Conservation (phyloP, 2,329 filamentous ascomycete genomes). For the Ophiostoma ips region DNA sequence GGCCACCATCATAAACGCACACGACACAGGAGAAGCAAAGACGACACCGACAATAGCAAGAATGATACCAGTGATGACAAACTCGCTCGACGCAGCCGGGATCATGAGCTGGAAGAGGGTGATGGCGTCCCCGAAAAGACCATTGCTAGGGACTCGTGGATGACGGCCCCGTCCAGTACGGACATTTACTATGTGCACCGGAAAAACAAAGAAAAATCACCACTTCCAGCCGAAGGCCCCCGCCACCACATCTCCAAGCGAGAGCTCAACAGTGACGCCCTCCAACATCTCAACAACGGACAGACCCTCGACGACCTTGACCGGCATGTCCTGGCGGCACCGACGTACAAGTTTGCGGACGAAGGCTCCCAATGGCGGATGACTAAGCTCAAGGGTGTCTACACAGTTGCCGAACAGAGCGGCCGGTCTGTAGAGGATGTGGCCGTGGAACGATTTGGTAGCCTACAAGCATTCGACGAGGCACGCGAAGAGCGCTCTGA, state of each 20-base stretch:
- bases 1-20: conserved; percentile 52
- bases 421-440: conserved; percentile 66
- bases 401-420: conserved; percentile 61
- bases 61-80: too few relatives aligned
- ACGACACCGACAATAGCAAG: conserved; percentile 27
- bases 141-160: conserved; percentile 74
- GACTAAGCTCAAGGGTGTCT: conserved; percentile 82
- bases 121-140: conserved; percentile 10
- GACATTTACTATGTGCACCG: conserved; percentile 72
- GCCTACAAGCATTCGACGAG: conserved; percentile 75
- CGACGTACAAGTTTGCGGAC: conserved; percentile 77
- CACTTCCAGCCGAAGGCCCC: conserved; percentile 41
- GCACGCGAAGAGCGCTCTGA: conserved; percentile 89
- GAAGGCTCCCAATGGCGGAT: conserved; percentile 87
- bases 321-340: conserved; percentile 42
- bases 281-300: conserved; percentile 45
- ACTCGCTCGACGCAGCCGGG: conserved; percentile 13
- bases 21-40: conserved; percentile 31
- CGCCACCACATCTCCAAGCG: conserved; percentile 61
- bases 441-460: conserved; percentile 69
- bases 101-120: conserved; percentile 12
- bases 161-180: conserved; percentile 72
- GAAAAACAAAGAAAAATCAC: conserved; percentile 39
- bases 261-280: conserved; percentile 60
- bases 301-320: conserved; percentile 38